Conservation (phyloP, 352 stramenopile species). For the Phytophthora multivora region DNA sequence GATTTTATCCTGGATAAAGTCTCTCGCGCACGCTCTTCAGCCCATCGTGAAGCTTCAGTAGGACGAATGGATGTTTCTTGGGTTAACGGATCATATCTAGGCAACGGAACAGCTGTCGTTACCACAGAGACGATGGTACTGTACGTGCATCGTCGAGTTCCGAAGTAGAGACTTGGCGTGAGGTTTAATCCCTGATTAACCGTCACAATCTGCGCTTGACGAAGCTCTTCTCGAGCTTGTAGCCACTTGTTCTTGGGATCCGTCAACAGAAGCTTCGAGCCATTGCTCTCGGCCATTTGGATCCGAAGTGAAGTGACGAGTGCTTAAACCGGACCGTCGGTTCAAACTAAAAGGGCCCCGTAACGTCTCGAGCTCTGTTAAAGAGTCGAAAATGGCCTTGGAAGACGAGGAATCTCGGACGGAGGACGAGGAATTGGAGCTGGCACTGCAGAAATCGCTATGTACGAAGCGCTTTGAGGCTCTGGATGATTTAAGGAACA, state of each 20-base stretch:
- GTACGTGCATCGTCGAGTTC: constrained; percentile 72
- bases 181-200: constrained; percentile 59
- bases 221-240: constrained; percentile 49
- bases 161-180: constrained; percentile 73
- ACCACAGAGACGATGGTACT: constrained; percentile 75
- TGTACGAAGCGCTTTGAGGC: constrained; percentile 42
- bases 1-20: constrained; percentile 6
- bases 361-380: constrained; percentile 15
- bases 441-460: constrained; percentile 38
- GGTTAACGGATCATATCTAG: constrained; percentile 27
- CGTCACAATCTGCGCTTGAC: constrained; percentile 59
- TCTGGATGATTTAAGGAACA: constrained; percentile 42
- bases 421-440: constrained; percentile 25
- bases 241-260: constrained; percentile 55
- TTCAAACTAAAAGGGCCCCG: constrained; percentile 11
- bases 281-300: constrained; percentile 22
- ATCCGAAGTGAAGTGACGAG: not conserved
- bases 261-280: not conserved
- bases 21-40: constrained; percentile 23
- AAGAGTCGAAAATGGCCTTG: constrained; percentile 9
- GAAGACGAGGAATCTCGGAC: too few species aligned
- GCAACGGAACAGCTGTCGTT: constrained; percentile 49
- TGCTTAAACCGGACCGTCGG: constrained; percentile 31
- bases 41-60: constrained; percentile 20
- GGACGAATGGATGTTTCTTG: not conserved